Evolutionary conservation across 345 rosid genomes (phyloP), one percentile per base, ranked within the genome.

Genomic region (Lepidium didymum): DNA sequence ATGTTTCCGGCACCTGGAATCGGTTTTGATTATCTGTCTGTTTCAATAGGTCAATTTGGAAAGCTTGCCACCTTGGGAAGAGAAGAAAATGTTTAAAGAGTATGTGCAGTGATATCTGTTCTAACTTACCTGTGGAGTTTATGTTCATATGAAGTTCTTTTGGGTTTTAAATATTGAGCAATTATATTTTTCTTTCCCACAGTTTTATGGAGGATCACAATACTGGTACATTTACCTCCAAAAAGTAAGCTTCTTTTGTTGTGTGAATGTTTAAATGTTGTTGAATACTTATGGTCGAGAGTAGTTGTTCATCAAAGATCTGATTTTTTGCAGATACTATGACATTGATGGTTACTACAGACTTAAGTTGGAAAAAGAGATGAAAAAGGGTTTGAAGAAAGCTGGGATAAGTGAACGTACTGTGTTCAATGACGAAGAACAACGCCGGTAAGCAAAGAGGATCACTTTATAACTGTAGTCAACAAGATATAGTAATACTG

Each of bases 171-270:
- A 52, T 19, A 14, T 44, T 61, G 10, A 35, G 62, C 6, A 5
- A 52, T 59, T 62, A 47, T 5, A 21, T 56, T 69, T 52, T 6
- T 3, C 1, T 29, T 14, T 27, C 31, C 51, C 44, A 34, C 87
- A 94, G 99, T 75, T 94, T 87, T 65, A 94, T 94, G 99, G 99
- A 94, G 72, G 99, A 94, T 73, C 95, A 94, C 69, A 91, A 94
- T 62, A 94, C 99, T 7, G 99, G 96, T 58, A 91, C 99, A 27
- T 91, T 94, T 73, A 86, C 99, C 47, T 94, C 99, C 63, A 90
- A 88, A 76, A 93, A 93, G 98, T 93, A 83, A 85, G 86, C 25
- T 27, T 73, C 19, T 78, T 53, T 64, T 50, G 12, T 31, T 4
- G 12, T 58, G 45, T 46, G 44, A 14, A 7, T 58, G 15, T 9